A percentile compares a stretch with the other conserved stretches of the same genome.
These are phyloP conservation scores for Psilocybe cubensis DNA, from an alignment of 768 basidiomycete species.

Conservation along the genomic window DNA sequence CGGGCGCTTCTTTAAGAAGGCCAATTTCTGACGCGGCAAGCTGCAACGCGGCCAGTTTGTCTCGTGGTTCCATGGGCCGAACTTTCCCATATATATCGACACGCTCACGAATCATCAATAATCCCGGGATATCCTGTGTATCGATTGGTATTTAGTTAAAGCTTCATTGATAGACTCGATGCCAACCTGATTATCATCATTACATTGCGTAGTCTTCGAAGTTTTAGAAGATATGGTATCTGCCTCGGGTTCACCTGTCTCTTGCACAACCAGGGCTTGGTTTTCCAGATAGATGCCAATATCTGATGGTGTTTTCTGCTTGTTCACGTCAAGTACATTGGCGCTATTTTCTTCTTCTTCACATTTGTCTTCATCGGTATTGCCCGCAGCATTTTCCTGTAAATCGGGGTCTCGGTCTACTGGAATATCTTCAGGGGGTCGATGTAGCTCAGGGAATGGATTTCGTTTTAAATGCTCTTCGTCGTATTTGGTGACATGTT, in stretches of 20 bases:
- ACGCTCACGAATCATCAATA: conserved; percentile 71
- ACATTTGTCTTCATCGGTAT: not conserved
- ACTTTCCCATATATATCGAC: conserved; percentile 63
- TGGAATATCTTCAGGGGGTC: conserved; percentile 21
- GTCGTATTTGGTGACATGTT: conserved; percentile 49
- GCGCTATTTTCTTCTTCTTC: not conserved
- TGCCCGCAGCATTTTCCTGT: not conserved
- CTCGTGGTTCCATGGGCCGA: conserved; percentile 65
- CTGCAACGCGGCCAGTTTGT: conserved; percentile 55
- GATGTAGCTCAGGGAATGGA: conserved; percentile 51
- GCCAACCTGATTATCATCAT: not conserved
- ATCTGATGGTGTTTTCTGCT: conserved; percentile 17
- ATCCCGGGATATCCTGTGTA: conserved; percentile 26
- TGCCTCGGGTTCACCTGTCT: conserved; percentile 27
- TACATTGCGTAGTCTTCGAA: not conserved
- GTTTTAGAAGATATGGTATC: conserved; percentile 10
- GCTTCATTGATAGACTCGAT: not conserved
- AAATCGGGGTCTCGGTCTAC: conserved; percentile 5
- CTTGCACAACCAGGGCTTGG: conserved; percentile 27
- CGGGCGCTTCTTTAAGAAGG: conserved; percentile 73
- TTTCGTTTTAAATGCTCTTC: conserved; percentile 38
- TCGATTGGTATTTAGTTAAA: not conserved
- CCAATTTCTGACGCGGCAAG: conserved; percentile 63
- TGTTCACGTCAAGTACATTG: not conserved
- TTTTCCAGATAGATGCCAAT: conserved; percentile 32